These are phyloP conservation scores for Saussurea involucrata DNA, from an alignment of 129 eudicot genomes.

Conservation along the genomic window DNA sequence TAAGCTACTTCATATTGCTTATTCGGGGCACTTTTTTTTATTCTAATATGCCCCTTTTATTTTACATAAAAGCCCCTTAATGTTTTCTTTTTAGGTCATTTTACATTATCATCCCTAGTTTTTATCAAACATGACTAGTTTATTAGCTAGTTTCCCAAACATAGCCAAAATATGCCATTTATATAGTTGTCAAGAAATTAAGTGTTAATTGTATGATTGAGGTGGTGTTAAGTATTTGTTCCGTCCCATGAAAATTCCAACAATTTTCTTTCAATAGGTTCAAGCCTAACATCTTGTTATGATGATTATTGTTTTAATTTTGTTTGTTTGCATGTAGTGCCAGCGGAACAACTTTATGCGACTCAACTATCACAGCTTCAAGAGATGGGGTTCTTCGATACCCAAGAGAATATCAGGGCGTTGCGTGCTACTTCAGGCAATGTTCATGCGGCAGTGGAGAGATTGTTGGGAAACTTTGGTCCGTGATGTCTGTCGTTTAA, in stretches of 20 bases:
- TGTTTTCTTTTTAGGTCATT: neutral
- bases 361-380: constrained; percentile 84
- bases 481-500: constrained; percentile 30
- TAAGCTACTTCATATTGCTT: neutral
- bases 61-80: neutral
- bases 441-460: constrained; percentile 95
- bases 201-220: neutral
- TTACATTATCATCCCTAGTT: neutral
- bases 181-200: neutral
- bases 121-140: too few relatives aligned
- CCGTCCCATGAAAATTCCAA: too few relatives aligned
- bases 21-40: neutral
- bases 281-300: neutral
- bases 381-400: constrained; percentile 93
- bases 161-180: neutral
- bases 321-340: constrained; percentile 39
- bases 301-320: neutral
- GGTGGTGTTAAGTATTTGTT: too few relatives aligned
- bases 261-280: too few relatives aligned
- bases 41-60: neutral
- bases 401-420: constrained; percentile 81
- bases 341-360: constrained; percentile 90
- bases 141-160: neutral
- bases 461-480: constrained; percentile 79
- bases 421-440: constrained; percentile 79